Conservation (phyloP, 768 basidiomycete genomes). For the Clathrus columnatus region DNA sequence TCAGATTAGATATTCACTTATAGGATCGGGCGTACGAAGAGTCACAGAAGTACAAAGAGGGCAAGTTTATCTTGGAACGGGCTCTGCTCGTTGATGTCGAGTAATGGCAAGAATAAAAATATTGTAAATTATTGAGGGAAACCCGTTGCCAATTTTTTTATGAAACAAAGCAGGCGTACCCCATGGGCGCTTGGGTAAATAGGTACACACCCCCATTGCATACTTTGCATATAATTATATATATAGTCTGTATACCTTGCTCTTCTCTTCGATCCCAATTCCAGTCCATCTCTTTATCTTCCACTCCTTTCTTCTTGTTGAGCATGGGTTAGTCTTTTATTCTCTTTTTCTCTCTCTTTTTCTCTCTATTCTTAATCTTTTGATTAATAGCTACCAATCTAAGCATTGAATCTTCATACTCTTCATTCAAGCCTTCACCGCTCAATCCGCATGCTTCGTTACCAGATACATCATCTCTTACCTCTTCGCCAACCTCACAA, state of each 20-base stretch:
- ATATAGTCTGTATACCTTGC: slow-evolving; percentile 20
- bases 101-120: slow-evolving; percentile 25
- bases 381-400: not conserved
- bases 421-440: slow-evolving; percentile 18
- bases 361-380: not conserved
- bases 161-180: slow-evolving; percentile 6
- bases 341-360: not conserved
- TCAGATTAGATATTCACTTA: slow-evolving; percentile 1
- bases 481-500: slow-evolving; percentile 48
- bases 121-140: not conserved
- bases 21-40: slow-evolving; percentile 89
- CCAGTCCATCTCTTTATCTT: not conserved
- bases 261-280: slow-evolving; percentile 15
- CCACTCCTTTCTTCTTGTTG: not conserved
- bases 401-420: not conserved
- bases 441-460: slow-evolving; percentile 13
- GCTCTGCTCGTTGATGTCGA: slow-evolving; percentile 83
- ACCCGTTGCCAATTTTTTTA: too few relatives aligned
- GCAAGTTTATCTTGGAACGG: slow-evolving; percentile 95
- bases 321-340: slow-evolving; percentile 5
- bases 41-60: slow-evolving; percentile 96
- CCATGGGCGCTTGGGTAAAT: slow-evolving; percentile 1
- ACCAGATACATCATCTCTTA: slow-evolving; percentile 20
- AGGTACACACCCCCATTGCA: not conserved
- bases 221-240: not conserved